Percentiles rank a stretch among this genome's conserved stretches.
Conservation (phyloP, 1,284 basidiomycete genomes). For the Sphaerobolus stellatus region DNA sequence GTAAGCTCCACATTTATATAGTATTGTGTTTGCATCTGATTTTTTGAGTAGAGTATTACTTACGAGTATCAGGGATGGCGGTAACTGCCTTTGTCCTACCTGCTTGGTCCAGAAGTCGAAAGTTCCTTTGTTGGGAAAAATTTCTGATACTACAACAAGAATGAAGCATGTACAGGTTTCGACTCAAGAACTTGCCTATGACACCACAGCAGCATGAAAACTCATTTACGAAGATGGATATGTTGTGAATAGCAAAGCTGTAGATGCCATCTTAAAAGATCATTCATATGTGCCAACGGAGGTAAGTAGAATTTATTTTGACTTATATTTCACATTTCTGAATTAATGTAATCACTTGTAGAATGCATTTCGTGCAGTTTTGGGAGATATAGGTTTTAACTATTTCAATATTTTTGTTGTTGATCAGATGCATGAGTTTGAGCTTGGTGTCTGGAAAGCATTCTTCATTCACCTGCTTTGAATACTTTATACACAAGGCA, state of each 20-base stretch:
- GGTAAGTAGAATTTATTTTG: not conserved
- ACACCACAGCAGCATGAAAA: not conserved
- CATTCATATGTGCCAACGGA: not conserved
- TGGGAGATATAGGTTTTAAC: slow-evolving; percentile 17
- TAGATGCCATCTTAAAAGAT: not conserved
- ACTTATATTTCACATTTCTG: not conserved
- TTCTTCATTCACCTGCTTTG: slow-evolving; percentile 25
- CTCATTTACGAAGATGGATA: not conserved
- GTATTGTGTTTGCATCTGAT: not conserved
- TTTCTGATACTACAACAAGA: slow-evolving; percentile 11
- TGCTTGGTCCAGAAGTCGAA: slow-evolving; percentile 26
- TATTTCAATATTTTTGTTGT: slow-evolving; percentile 22
- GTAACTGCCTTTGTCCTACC: slow-evolving; percentile 30
- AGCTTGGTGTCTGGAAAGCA: slow-evolving; percentile 30
- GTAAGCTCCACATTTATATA: slow-evolving; percentile 18
- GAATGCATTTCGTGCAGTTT: slow-evolving; percentile 35
- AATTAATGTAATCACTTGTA: slow-evolving; percentile 14
- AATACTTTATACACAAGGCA: slow-evolving; percentile 19
- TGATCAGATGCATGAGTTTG: slow-evolving; percentile 29
- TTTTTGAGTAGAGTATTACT: slow-evolving; percentile 30
- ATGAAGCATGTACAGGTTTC: slow-evolving; percentile 3
- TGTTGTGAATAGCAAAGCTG: not conserved
- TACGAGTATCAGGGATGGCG: slow-evolving; percentile 30
- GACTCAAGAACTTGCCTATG: not conserved
- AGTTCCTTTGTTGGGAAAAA: slow-evolving; percentile 20